phyloP scores from a whole-genome alignment of 225 moss, liverwort and hornwort genomes.

The Rhytidiadelphus loreus region DNA sequence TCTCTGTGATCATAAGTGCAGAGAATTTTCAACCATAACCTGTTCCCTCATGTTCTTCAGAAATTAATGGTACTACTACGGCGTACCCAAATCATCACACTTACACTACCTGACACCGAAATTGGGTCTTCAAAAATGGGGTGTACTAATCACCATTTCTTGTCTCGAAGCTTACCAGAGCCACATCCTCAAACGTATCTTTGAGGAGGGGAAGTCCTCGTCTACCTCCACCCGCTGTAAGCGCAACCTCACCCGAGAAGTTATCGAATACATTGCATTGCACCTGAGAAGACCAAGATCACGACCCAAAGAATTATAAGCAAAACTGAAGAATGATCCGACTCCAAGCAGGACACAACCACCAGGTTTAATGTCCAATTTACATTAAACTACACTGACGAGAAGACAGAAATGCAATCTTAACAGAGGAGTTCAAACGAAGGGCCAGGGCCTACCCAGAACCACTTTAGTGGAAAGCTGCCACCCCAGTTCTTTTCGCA shows the following conservation, averaged over 20 bases:
- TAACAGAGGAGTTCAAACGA: background rate
- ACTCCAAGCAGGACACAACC: background rate
- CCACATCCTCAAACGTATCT: slow-evolving; percentile 67
- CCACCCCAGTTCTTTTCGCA: slow-evolving; percentile 95
- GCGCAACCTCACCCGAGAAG: slow-evolving; percentile 60
- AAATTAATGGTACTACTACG: background rate
- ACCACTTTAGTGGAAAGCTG: slow-evolving; percentile 75
- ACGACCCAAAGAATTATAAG: background rate
- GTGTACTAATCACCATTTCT: background rate
- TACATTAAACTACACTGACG: background rate
- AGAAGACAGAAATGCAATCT: background rate
- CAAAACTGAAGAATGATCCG: background rate
- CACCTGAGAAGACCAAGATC: slow-evolving; percentile 20
- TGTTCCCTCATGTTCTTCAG: background rate
- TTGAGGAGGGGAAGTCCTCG: slow-evolving; percentile 68
- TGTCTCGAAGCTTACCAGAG: slow-evolving; percentile 42
- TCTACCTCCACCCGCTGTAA: slow-evolving; percentile 85
- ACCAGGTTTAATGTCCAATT: background rate
- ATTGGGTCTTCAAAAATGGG: background rate
- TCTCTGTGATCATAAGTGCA: background rate
- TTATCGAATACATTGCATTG: slow-evolving; percentile 91
- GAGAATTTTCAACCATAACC: background rate
- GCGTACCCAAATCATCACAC: background rate
- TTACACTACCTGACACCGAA: background rate
- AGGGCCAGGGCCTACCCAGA: slow-evolving; percentile 51